Base-by-base conservation (phyloP, 1,139 yeast species). In the Komagataea norvegica region DNA sequence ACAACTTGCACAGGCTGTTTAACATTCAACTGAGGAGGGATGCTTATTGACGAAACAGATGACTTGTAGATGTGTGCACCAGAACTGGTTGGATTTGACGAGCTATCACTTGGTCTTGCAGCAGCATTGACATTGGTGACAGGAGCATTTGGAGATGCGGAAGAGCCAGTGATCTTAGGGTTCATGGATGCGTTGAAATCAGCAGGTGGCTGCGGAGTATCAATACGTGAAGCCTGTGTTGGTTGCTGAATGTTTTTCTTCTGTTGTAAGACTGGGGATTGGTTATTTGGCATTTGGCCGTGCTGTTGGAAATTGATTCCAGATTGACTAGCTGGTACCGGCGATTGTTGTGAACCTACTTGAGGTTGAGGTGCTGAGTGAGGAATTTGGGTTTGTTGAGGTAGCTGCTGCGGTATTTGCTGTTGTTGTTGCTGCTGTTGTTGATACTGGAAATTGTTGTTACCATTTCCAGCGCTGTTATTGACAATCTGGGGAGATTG, bases 21-120 rank as follows among this genome's bases (percentile, higher is more conserved):
- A 8, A 86, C 79, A 33, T 79, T 74, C 29, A 89, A 67, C 17
- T 74, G 77, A 34, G 71, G 72, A 1, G 95, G 79, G 28, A 88
- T 79, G 1, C 91, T 87, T 39, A 85, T 68, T 5, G 84, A 72
- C 2, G 91, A 84, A 10, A 79, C 84, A 20, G 82, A 68, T 8
- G 80, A 75, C 51, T 79, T 79, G 42, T 80, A 77, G 29, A 79
- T 68, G 22, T 73, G 78, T 3, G 67, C 60, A 9, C 64, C 59
- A 33, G 65, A 63, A n/a, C 56, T 31, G 17, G 48, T 52, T 14
- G 51, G 38, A 3, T 47, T 36, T 13, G 46, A 49, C 10, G 46
- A 36, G 18, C 20, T 24, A 29, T 51, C 45, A 30, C 48, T 47
- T 39, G 64, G 51, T 45, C 54, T 43, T 38, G 70, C 68, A 13